Base-by-base conservation (phyloP, 805 yeast species). In the Candida sphagnicola region DNA sequence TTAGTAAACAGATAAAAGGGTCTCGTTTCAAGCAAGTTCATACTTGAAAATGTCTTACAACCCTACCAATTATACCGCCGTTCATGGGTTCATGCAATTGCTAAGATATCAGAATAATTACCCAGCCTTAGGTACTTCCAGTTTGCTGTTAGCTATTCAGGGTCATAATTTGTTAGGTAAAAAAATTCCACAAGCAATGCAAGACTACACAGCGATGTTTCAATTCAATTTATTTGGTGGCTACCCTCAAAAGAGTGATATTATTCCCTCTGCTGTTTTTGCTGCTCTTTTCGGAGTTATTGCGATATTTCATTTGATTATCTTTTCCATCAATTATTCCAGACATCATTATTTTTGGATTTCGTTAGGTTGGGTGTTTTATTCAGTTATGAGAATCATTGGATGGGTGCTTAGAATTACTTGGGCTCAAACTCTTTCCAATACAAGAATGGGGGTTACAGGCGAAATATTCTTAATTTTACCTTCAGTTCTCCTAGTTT, bases 271-370 rank as follows among this genome's bases (percentile, higher is more conserved):
- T 40, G 76, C 77, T 2, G 56, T 83, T 0, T 81, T 82, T 46
- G 53, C 71, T 2, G 85, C 74, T 0, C 59, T 75, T 1, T 83
- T 78, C 45, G 55, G 62, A 11, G 42, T 82, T 3, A 48, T 83
- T 25, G 49, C 65, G 31, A n/a, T 77, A 2, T 70, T 70, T 0
- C 82, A 80, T 47, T 37, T 66, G 4, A 46, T 44, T 18, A 63
- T 83, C 12, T 81, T 77, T 50, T 21, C 56, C 5, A 57, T 69
- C 28, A 78, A 84, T 56, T 54, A 47, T 37, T 44, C 62, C 4
- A 62, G 85, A 48, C 81, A 81, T 2, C 90, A 84, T 57, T 65
- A 69, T 45, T 83, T 84, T 53, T 73, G 71, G 65, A 53, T 78
- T 13, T 64, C 78, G 3, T 47, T 80, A 12, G 78, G 76, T 2